Base-by-base conservation (phyloP, 2,329 filamentous ascomycete species). In the Pseudogymnoascus sp. region DNA sequence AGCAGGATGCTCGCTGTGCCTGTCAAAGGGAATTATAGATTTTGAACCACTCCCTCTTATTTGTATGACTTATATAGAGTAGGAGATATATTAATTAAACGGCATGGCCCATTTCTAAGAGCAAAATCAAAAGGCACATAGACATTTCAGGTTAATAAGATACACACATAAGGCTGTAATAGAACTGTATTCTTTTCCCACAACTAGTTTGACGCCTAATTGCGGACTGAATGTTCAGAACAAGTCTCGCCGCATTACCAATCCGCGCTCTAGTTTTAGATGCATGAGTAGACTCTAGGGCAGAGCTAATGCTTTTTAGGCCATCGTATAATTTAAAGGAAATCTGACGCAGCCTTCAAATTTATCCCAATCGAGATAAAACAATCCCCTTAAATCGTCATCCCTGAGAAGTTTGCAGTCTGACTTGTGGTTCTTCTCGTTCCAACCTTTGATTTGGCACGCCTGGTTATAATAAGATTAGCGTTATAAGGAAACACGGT, bases 401-500 rank as follows among this genome's bases (percentile, higher is more conserved):
- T 72, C 71, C 62, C 67, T 72, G 14, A 74, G 65, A 37, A 68
- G 54, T 65, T 70, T 72, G 64, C 71, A 74, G 64, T 72, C 64
- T 43, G 61, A 60, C 36, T 72, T 73, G 57, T 74, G 71, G 31
- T 66, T 67, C 65, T 72, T 70, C 63, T 71, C 67, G 31, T 68
- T 72, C 72, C 69, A 74, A 43, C 69, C 69, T 65, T 48, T 62
- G 23, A 21, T 57, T 41, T 73, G 68, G 39, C 71, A 73, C 23
- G 65, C 62, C 71, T 73, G 37, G 43, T 65, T 63, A 45, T 63
- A 66, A 16, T 37, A 61, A 67, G 39, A 62, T 69, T 60, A 65
- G 48, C 61, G 48, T 64, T 45, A 6, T 4, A 64, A 60, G 51
- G 14, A 23, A 62, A 51, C 11, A 57, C 4, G 48, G 60, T n/a